Evolutionary conservation across 495 filamentous ascomycete species (phyloP).

Genomic region (Xylaria intraflava): DNA sequence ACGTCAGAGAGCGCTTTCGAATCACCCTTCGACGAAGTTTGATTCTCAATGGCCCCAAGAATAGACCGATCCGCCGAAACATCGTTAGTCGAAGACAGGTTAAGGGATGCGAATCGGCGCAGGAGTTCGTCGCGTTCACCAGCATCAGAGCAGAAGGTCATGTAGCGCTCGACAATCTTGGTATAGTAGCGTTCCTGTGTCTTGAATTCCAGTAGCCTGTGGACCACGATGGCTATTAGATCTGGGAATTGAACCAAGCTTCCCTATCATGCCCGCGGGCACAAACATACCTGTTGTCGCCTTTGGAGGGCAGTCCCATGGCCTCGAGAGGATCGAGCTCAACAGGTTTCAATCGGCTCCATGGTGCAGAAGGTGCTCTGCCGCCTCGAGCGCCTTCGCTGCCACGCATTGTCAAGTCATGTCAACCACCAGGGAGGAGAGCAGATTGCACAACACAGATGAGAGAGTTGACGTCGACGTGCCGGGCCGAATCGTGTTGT

Average conservation of each 20-base stretch:
- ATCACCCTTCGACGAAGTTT: conserved; percentile 6
- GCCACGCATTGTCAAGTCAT: conserved; percentile 33
- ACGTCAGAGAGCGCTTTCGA: conserved; percentile 40
- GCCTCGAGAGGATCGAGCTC: conserved; percentile 64
- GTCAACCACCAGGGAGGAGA: conserved; percentile 9
- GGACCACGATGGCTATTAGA: neutral
- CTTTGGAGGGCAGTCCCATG: conserved; percentile 82
- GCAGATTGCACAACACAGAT: neutral
- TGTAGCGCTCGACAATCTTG: conserved; percentile 78
- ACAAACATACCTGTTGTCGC: conserved; percentile 61
- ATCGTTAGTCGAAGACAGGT: conserved; percentile 28
- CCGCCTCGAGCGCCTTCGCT: conserved; percentile 31
- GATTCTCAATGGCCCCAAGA: conserved; percentile 25
- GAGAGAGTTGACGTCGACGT: neutral
- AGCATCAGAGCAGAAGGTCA: conserved; percentile 71
- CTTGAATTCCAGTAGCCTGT: conserved; percentile 69
- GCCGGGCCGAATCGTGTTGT: neutral
- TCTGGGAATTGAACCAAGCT: neutral
- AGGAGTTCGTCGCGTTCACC: conserved; percentile 62
- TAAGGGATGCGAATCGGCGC: conserved; percentile 62
- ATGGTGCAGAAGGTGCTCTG: conserved; percentile 48
- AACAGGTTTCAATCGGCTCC: conserved; percentile 66
- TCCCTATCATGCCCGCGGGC: neutral
- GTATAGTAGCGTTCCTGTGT: conserved; percentile 77
- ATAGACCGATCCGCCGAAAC: conserved; percentile 13